A percentile compares a stretch with the other conserved stretches of the same genome.
phyloP scores from a whole-genome alignment of 202 grass and related monocot genomes.

The Miscanthus sacchariflorus region DNA sequence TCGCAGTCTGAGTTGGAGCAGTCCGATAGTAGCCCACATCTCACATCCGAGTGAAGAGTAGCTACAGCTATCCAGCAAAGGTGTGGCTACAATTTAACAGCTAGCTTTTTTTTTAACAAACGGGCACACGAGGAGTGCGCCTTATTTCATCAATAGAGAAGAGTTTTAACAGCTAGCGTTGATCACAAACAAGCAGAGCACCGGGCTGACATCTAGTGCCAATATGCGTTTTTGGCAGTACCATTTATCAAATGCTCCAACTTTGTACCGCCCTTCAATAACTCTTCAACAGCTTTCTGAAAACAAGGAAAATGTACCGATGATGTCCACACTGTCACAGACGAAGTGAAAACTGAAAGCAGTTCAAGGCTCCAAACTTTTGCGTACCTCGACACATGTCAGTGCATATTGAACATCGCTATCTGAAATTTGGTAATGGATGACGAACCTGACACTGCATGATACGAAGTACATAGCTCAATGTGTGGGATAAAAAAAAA shows the following conservation, averaged over 20 bases:
- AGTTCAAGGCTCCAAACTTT: neutral
- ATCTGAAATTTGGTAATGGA: conserved; percentile 96
- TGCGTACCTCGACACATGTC: conserved; percentile 74
- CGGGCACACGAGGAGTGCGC: too few relatives aligned
- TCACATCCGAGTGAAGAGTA: neutral
- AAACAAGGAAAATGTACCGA: conserved; percentile 19
- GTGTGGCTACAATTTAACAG: neutral
- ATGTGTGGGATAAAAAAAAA: neutral
- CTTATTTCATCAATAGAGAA: too few relatives aligned
- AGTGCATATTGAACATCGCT: conserved; percentile 72
- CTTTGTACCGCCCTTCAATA: conserved; percentile 48
- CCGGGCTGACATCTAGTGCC: conserved; percentile 42
- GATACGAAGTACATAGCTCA: conserved; percentile 7
- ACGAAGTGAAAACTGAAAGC: neutral
- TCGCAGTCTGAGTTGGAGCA: too few relatives aligned
- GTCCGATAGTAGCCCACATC: too few relatives aligned
- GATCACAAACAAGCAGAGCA: conserved; percentile 26
- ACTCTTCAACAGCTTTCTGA: conserved; percentile 80
- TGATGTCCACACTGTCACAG: neutral
- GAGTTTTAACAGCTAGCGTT: neutral
- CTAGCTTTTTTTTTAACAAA: neutral
- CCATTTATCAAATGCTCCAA: conserved; percentile 57
- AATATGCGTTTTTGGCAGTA: conserved; percentile 41
- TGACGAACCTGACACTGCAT: conserved; percentile 81
- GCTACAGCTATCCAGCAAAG: conserved; percentile 35